phyloP scores from a whole-genome alignment of 2,329 filamentous ascomycete species.

The Colletotrichum neosansevieriae region DNA sequence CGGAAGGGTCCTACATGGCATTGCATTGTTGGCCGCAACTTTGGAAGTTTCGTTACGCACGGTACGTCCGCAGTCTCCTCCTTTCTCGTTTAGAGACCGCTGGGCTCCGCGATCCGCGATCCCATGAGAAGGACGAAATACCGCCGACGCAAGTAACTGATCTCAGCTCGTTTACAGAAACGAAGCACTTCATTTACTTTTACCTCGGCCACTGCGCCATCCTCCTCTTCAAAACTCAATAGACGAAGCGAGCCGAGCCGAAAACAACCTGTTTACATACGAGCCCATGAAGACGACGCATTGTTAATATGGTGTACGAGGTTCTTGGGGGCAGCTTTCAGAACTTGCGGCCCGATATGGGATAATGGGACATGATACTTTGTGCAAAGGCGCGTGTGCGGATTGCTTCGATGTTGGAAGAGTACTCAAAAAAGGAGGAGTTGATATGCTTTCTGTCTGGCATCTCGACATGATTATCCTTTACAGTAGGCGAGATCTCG shows the following conservation, averaged over 20 bases:
- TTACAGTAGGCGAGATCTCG: slow-evolving; percentile 12
- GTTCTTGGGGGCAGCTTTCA: background rate
- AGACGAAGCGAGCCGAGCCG: slow-evolving; percentile 46
- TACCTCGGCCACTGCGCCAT: slow-evolving; percentile 99
- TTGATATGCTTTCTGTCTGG: slow-evolving; percentile 11
- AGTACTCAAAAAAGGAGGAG: background rate
- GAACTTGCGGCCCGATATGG: slow-evolving; percentile 21
- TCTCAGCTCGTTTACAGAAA: slow-evolving; percentile 71
- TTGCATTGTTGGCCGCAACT: slow-evolving; percentile 98
- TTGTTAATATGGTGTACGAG: slow-evolving; percentile 29
- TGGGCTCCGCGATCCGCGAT: background rate
- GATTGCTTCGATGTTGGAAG: slow-evolving; percentile 4
- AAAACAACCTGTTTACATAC: slow-evolving; percentile 20
- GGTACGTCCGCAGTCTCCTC: slow-evolving; percentile 68
- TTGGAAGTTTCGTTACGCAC: slow-evolving; percentile 98
- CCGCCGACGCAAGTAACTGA: slow-evolving; percentile 17
- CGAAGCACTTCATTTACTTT: slow-evolving; percentile 99
- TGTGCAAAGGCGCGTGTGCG: slow-evolving; percentile 27
- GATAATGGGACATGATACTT: slow-evolving; percentile 34
- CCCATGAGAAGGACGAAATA: background rate
- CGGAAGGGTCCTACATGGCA: slow-evolving; percentile 99
- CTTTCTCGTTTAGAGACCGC: too few relatives aligned
- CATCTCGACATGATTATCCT: slow-evolving; percentile 15
- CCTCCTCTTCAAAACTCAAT: slow-evolving; percentile 99
- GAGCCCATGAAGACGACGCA: slow-evolving; percentile 13